Percentiles rank a stretch among this genome's conserved stretches.
phyloP scores from a whole-genome alignment of 208 protist species.

The Vickermania ingenoplastis region DNA sequence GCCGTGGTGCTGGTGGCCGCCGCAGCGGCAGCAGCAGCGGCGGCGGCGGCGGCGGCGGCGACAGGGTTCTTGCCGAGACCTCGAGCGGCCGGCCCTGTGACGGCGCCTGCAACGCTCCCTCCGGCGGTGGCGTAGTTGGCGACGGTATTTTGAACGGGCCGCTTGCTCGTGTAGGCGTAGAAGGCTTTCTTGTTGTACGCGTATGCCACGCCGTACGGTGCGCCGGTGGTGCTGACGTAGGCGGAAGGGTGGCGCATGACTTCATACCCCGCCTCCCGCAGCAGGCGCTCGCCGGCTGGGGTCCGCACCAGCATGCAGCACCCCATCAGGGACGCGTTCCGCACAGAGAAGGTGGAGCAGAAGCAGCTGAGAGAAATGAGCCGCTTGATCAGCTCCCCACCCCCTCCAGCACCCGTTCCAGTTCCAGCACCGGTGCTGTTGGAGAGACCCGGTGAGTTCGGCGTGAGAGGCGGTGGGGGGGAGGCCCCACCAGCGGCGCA shows the following conservation, averaged over 20 bases:
- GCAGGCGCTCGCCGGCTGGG: slow-evolving; percentile 24
- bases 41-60: neutral
- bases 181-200: slow-evolving; percentile 49
- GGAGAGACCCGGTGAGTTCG: too few relatives aligned
- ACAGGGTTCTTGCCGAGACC: neutral
- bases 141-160: slow-evolving; percentile 18
- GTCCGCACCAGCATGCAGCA: slow-evolving; percentile 48
- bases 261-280: slow-evolving; percentile 29
- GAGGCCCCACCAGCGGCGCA: neutral
- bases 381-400: slow-evolving; percentile 42
- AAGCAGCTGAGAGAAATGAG: slow-evolving; percentile 59
- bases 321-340: slow-evolving; percentile 41
- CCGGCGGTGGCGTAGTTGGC: slow-evolving; percentile 37
- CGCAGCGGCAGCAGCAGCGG: neutral
- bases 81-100: neutral
- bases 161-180: slow-evolving; percentile 43
- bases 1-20: neutral
- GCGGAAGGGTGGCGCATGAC: slow-evolving; percentile 60
- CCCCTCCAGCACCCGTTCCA: slow-evolving; percentile 1
- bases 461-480: too few relatives aligned
- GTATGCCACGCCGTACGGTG: slow-evolving; percentile 79
- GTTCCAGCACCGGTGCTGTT: neutral
- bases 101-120: neutral
- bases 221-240: slow-evolving; percentile 76
- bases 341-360: slow-evolving; percentile 57